Conservation (phyloP, 2,329 filamentous ascomycete genomes). For the Stachybotrys chartarum region DNA sequence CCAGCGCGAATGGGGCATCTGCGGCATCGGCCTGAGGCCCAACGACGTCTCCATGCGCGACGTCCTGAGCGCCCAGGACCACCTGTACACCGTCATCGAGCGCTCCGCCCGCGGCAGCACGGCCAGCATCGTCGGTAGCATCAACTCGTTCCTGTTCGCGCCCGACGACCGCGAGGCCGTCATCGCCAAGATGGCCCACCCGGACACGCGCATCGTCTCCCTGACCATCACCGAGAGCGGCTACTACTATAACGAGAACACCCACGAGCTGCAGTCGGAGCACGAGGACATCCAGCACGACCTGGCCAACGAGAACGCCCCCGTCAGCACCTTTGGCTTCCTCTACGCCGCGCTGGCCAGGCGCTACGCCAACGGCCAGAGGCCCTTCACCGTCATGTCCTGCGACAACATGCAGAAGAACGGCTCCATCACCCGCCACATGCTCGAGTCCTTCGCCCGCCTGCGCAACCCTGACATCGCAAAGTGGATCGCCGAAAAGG, state of each 20-base stretch:
- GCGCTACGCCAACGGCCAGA: slow-evolving; percentile 36
- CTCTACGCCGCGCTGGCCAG: slow-evolving; percentile 42
- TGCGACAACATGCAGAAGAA: slow-evolving; percentile 54
- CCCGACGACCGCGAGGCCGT: slow-evolving; percentile 44
- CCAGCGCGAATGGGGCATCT: slow-evolving; percentile 40
- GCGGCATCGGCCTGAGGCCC: slow-evolving; percentile 42
- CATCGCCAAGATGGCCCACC: slow-evolving; percentile 47
- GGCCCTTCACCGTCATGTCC: slow-evolving; percentile 47
- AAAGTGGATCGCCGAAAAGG: slow-evolving; percentile 39
- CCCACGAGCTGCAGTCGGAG: slow-evolving; percentile 41
- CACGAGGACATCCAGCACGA: slow-evolving; percentile 43
- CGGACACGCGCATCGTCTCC: slow-evolving; percentile 46
- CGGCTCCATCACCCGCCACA: slow-evolving; percentile 42
- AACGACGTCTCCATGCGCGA: slow-evolving; percentile 45
- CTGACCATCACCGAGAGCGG: slow-evolving; percentile 49
- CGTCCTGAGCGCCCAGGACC: slow-evolving; percentile 37
- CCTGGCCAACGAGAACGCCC: slow-evolving; percentile 33
- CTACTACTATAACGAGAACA: slow-evolving; percentile 52
- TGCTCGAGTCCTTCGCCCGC: slow-evolving; percentile 43
- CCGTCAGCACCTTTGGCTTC: slow-evolving; percentile 44
- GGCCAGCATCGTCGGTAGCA: slow-evolving; percentile 42
- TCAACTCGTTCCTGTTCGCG: slow-evolving; percentile 44
- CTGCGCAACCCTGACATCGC: slow-evolving; percentile 39
- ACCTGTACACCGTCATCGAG: slow-evolving; percentile 47
- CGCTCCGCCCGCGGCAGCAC: slow-evolving; percentile 42